Percentiles rank a stretch among this genome's conserved stretches.
Conservation (phyloP, 1,284 basidiomycete species). For the Ustilago crameri region DNA sequence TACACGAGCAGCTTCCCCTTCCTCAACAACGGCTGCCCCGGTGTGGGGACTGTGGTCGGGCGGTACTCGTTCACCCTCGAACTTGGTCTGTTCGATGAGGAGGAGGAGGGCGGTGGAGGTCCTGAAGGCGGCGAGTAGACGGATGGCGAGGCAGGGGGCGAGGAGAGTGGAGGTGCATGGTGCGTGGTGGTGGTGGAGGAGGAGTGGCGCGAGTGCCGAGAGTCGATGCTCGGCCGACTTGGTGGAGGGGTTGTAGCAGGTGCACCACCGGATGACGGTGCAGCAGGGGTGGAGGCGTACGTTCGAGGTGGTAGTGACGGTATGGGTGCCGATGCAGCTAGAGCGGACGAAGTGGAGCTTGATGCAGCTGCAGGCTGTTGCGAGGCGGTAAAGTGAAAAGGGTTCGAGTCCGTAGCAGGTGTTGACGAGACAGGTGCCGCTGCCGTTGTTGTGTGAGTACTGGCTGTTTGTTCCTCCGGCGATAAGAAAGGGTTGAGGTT, state of each 20-base stretch:
- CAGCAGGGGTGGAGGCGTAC: constrained; percentile 10
- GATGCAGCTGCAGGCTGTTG: constrained; percentile 15
- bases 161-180: constrained; percentile 3
- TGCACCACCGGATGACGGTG: background rate
- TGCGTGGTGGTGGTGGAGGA: constrained; percentile 12
- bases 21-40: constrained; percentile 44
- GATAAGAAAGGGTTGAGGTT: constrained; percentile 32
- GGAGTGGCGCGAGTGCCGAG: constrained; percentile 31
- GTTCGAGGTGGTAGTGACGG: constrained; percentile 26
- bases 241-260: background rate
- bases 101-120: constrained; percentile 13
- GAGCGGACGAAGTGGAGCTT: background rate
- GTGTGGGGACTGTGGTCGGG: constrained; percentile 45
- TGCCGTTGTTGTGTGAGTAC: background rate
- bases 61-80: constrained; percentile 24
- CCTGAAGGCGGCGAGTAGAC: constrained; percentile 22
- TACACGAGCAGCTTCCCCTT: constrained; percentile 53
- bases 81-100: constrained; percentile 9
- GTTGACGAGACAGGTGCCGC: background rate
- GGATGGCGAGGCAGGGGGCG: constrained; percentile 12
- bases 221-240: constrained; percentile 30
- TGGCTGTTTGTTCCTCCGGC: constrained; percentile 13
- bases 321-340: constrained; percentile 1
- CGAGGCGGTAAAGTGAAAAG: constrained; percentile 13
- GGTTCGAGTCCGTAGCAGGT: constrained; percentile 21